Evolutionary conservation across 2,329 filamentous ascomycete genomes (phyloP).

Genomic region (Colletotrichum karsti): DNA sequence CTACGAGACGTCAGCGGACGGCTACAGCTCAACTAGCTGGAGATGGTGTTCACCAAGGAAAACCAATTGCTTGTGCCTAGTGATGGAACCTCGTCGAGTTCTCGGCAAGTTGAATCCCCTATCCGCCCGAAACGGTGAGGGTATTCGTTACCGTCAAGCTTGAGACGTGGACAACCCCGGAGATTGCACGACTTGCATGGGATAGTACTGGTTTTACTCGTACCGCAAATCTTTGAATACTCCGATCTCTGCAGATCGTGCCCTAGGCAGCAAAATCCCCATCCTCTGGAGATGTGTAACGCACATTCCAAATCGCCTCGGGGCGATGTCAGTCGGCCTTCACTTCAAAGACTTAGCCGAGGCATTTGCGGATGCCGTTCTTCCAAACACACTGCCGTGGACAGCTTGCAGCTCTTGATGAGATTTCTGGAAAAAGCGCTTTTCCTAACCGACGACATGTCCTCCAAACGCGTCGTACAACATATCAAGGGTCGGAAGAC

Average conservation of each 20-base stretch:
- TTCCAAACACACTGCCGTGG: too few species aligned
- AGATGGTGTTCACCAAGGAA: neutral
- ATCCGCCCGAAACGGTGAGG: neutral
- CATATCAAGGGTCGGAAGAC: too few species aligned
- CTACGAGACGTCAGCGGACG: neutral
- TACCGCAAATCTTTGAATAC: neutral
- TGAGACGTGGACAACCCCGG: neutral
- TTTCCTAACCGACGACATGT: too few species aligned
- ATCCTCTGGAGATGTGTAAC: neutral
- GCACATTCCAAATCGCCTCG: neutral
- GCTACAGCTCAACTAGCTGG: neutral
- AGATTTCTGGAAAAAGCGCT: too few species aligned
- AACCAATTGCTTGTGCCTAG: slow-evolving; percentile 24
- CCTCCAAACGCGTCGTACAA: too few species aligned
- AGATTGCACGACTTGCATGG: neutral
- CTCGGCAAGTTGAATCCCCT: neutral
- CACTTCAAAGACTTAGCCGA: too few species aligned
- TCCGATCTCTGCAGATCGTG: neutral
- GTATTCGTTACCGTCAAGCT: neutral
- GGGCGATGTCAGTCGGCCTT: too few species aligned
- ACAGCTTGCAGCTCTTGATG: too few species aligned
- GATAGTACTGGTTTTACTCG: neutral
- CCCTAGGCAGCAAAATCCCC: neutral
- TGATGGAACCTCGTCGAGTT: neutral
- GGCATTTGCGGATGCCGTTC: too few species aligned